Base-by-base conservation (phyloP, 352 stramenopile genomes). In the Pythium rhizo-oryzae region DNA sequence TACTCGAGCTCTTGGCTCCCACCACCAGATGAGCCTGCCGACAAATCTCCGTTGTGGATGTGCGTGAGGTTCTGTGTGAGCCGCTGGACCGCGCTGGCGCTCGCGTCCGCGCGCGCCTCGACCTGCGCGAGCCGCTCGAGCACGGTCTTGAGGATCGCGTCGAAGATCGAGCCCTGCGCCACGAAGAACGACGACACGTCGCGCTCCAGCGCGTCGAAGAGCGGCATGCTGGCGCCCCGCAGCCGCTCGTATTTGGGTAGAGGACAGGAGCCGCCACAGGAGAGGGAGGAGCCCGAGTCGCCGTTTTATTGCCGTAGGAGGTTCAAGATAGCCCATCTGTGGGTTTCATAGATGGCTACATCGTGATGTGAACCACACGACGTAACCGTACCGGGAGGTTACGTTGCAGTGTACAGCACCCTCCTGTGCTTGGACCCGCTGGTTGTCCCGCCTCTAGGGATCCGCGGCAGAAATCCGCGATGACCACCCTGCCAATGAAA, bases 141-240 rank as follows among this genome's bases (percentile, higher is more conserved):
- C 23, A 90, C 52, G 35, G 71, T 81, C 61, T 79, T 81, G 43
- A 89, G 69, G 55, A 91, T 71, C 52, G 75, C 47, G 57, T 90
- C 83, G 35, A 90, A 85, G 44, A 89, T 80, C n/a, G 81, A 80
- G 39, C 83, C 83, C 46, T 91, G 81, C n/a, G 83, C 81, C 21
- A 91, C 81, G 37, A 90, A 88, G 78, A 89, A 89, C 62, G 76
- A 73, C 28, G 83, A 72, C 30, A 89, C 70, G 54, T 91, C 81
- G 51, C 69, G 69, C 72, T 91, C 83, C 43, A 91, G 77, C 39
- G 69, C 69, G 50, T 90, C 83, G 65, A 91, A 91, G 35, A 91
- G 77, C 76, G 83, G 72, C 81, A 91, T 90, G 28, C 33, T n/a
- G 8, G 8, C 13, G 49, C 51, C 8, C 8, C 35, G 35, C 35